Evolutionary conservation across 169 alveolate genomes (phyloP).

Genomic region (Eimeria brunetti): DNA sequence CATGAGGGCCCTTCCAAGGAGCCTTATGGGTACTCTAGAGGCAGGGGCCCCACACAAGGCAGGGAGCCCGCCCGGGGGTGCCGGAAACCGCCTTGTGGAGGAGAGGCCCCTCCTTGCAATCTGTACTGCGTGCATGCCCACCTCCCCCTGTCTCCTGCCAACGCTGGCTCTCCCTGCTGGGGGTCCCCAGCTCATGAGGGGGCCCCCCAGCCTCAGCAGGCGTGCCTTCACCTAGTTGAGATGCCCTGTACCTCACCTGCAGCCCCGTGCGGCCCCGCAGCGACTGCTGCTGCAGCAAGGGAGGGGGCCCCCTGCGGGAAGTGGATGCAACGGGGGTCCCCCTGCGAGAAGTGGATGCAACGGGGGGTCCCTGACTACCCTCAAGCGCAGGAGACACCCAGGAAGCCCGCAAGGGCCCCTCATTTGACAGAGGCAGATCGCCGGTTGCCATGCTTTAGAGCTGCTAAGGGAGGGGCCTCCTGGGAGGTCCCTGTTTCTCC

Average conservation of each 20-base stretch:
- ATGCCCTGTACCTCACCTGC: slow-evolving; percentile 3
- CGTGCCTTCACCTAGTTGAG: not conserved
- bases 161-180: slow-evolving; percentile 23
- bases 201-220: slow-evolving; percentile 27
- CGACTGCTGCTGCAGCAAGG: not conserved
- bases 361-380: not conserved
- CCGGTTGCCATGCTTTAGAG: slow-evolving; percentile 29
- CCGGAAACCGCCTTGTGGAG: not conserved
- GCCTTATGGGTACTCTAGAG: not conserved
- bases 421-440: slow-evolving; percentile 4
- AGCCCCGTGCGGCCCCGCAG: not conserved
- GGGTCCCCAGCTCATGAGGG: slow-evolving; percentile 21
- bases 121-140: slow-evolving; percentile 56
- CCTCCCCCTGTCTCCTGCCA: slow-evolving; percentile 11
- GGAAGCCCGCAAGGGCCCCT: not conserved
- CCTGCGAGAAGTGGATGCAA: not conserved
- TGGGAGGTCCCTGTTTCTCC: slow-evolving; percentile 36
- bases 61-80: not conserved
- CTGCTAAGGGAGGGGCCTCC: slow-evolving; percentile 45
- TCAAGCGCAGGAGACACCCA: not conserved
- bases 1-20: slow-evolving; percentile 12
- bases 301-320: not conserved
- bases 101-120: not conserved
- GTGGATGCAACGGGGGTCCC: not conserved
- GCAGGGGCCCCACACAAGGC: not conserved